phyloP scores from a whole-genome alignment of 2,329 filamentous ascomycete species.

The Thermomyces lanuginosus region DNA sequence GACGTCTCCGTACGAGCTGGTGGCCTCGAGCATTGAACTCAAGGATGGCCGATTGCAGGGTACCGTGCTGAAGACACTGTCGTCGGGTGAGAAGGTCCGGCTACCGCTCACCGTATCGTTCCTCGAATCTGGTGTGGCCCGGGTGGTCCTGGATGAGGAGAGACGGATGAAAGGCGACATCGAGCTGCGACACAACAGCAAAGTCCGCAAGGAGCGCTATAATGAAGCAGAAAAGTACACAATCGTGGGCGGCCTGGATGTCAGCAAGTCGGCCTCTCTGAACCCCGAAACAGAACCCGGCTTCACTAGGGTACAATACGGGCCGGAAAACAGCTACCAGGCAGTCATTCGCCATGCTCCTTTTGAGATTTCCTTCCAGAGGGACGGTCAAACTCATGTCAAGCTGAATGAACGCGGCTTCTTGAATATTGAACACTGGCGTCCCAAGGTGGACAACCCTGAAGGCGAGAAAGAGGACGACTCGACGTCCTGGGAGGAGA shows the following conservation, averaged over 20 bases:
- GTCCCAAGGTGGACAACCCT: conserved; percentile 58
- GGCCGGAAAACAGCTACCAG: conserved; percentile 58
- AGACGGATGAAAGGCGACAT: conserved; percentile 78
- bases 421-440: conserved; percentile 91
- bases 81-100: conserved; percentile 50
- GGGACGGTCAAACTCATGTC: conserved; percentile 66
- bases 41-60: conserved; percentile 66
- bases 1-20: conserved; percentile 65
- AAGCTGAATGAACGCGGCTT: conserved; percentile 80
- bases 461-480: conserved; percentile 39
- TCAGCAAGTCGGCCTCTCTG: conserved; percentile 56
- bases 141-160: conserved; percentile 83
- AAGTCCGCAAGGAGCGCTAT: conserved; percentile 77
- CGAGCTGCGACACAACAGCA: conserved; percentile 68
- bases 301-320: conserved; percentile 60
- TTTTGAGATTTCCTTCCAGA: conserved; percentile 71
- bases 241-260: conserved; percentile 61
- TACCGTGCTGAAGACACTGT: conserved; percentile 63
- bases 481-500: conserved; percentile 95
- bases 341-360: conserved; percentile 70
- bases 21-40: conserved; percentile 55
- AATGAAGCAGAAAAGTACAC: conserved; percentile 80
- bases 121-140: conserved; percentile 72
- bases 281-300: conserved; percentile 48
- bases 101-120: conserved; percentile 78